Evolutionary conservation across 2,329 filamentous ascomycete genomes (phyloP).

Genomic region (Epichloe baconii): DNA sequence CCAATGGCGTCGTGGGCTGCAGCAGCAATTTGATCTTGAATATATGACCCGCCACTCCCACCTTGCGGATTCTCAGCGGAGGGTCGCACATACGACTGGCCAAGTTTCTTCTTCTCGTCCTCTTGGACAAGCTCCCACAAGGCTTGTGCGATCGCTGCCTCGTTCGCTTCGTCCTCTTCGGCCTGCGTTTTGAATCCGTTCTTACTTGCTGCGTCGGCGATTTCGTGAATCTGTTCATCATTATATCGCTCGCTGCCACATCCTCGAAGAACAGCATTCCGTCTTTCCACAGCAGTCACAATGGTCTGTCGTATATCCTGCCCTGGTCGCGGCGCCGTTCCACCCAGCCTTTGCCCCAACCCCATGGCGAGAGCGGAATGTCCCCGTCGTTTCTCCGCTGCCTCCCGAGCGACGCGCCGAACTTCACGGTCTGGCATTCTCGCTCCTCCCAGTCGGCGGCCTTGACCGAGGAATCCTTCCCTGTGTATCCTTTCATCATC

Average conservation of each 20-base stretch:
- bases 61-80: constrained; percentile 21
- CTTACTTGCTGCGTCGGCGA: constrained; percentile 48
- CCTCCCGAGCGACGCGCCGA: constrained; percentile 56
- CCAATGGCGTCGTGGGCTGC: neutral
- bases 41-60: constrained; percentile 18
- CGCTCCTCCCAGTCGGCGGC: constrained; percentile 56
- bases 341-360: constrained; percentile 62
- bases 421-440: constrained; percentile 60
- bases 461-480: constrained; percentile 71
- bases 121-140: constrained; percentile 79
- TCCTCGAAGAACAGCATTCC: constrained; percentile 53
- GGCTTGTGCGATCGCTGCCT: constrained; percentile 72
- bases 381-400: constrained; percentile 56
- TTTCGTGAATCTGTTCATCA: constrained; percentile 51
- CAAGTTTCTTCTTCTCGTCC: constrained; percentile 44
- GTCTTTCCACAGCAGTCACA: constrained; percentile 55
- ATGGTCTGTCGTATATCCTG: constrained; percentile 62
- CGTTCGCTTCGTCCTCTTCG: constrained; percentile 81
- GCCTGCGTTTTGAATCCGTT: constrained; percentile 74
- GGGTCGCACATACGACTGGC: constrained; percentile 36
- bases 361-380: constrained; percentile 44
- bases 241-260: constrained; percentile 62
- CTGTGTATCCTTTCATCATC: constrained; percentile 70
- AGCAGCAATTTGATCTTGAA: constrained; percentile 8
- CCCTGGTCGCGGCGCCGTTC: constrained; percentile 37